A percentile compares a stretch with the other conserved stretches of the same genome.
Evolutionary conservation across 371 early-diverging fungal species (phyloP).

Genomic region (Massospora cicadina): DNA sequence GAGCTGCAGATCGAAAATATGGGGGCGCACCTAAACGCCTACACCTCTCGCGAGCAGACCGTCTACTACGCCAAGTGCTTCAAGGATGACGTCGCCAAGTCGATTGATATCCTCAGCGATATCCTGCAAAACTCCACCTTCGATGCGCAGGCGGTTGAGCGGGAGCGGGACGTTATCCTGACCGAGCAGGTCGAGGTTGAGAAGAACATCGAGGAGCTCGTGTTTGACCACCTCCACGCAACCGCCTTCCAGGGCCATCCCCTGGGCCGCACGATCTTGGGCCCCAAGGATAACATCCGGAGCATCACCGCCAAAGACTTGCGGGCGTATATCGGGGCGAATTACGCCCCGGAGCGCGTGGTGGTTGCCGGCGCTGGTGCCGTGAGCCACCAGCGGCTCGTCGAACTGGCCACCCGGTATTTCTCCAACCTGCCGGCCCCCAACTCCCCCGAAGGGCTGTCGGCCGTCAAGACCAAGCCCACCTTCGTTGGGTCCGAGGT

Average conservation of each 20-base stretch:
- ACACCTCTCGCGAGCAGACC: constrained; percentile 96
- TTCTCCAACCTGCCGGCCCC: constrained; percentile 56
- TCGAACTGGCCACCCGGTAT: constrained; percentile 72
- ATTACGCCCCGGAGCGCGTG: constrained; percentile 95
- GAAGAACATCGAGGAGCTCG: constrained; percentile 90
- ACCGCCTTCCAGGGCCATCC: constrained; percentile 82
- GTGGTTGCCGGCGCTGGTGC: constrained; percentile 88
- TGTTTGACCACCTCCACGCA: constrained; percentile 87
- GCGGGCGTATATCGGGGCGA: constrained; percentile 58
- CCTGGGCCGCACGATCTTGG: constrained; percentile 87
- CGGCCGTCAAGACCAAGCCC: constrained; percentile 34
- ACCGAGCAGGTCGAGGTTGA: constrained; percentile 92
- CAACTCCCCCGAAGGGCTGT: constrained; percentile 21
- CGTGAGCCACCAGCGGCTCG: constrained; percentile 84
- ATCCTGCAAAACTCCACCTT: constrained; percentile 83
- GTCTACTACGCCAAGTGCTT: constrained; percentile 93
- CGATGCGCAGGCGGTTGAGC: constrained; percentile 65
- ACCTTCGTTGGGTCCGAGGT: constrained; percentile 78
- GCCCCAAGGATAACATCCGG: constrained; percentile 80
- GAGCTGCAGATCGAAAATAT: constrained; percentile 92
- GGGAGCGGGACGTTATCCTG: constrained; percentile 87
- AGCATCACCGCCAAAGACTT: constrained; percentile 68
- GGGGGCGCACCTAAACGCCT: constrained; percentile 94
- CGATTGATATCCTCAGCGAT: constrained; percentile 86
- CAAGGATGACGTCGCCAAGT: constrained; percentile 61